phyloP scores from a whole-genome alignment of 768 basidiomycete species.

The Russula virescens region DNA sequence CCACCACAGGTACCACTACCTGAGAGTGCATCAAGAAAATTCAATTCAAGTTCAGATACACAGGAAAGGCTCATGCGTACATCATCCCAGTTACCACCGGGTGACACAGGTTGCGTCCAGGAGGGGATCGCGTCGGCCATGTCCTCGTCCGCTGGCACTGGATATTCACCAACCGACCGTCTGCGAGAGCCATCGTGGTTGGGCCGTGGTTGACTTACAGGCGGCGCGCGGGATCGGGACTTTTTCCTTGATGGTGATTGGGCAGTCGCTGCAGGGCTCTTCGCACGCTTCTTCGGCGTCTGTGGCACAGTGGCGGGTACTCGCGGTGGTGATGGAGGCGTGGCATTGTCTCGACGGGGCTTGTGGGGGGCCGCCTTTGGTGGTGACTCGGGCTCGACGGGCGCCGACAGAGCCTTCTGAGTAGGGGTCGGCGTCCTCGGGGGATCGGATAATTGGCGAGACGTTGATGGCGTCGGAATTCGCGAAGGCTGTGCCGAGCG shows the following conservation, averaged over 20 bases:
- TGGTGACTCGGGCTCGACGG: slow-evolving; percentile 34
- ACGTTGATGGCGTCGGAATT: slow-evolving; percentile 24
- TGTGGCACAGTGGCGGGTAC: slow-evolving; percentile 20
- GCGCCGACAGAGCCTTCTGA: slow-evolving; percentile 27
- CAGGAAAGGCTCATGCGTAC: slow-evolving; percentile 36
- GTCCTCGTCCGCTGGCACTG: slow-evolving; percentile 50
- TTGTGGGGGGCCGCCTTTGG: slow-evolving; percentile 21
- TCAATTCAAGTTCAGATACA: slow-evolving; percentile 9
- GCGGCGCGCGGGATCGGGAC: slow-evolving; percentile 38
- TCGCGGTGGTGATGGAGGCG: slow-evolving; percentile 17
- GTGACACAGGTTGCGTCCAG: slow-evolving; percentile 70
- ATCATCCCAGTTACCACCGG: slow-evolving; percentile 80
- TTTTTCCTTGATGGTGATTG: slow-evolving; percentile 31
- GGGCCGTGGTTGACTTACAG: slow-evolving; percentile 28
- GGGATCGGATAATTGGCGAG: slow-evolving; percentile 44
- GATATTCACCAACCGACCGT: slow-evolving; percentile 63
- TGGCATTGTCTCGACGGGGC: slow-evolving; percentile 18
- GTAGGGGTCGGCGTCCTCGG: slow-evolving; percentile 41
- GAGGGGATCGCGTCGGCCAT: slow-evolving; percentile 73
- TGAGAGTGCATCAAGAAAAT: slow-evolving; percentile 27
- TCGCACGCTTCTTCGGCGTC: slow-evolving; percentile 38
- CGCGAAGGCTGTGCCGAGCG: slow-evolving; percentile 19
- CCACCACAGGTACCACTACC: slow-evolving; percentile 82
- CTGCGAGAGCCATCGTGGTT: slow-evolving; percentile 42
- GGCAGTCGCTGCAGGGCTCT: slow-evolving; percentile 42